Conservation (phyloP, 495 filamentous ascomycete species). For the Hyphodiscus hymeniophilus region DNA sequence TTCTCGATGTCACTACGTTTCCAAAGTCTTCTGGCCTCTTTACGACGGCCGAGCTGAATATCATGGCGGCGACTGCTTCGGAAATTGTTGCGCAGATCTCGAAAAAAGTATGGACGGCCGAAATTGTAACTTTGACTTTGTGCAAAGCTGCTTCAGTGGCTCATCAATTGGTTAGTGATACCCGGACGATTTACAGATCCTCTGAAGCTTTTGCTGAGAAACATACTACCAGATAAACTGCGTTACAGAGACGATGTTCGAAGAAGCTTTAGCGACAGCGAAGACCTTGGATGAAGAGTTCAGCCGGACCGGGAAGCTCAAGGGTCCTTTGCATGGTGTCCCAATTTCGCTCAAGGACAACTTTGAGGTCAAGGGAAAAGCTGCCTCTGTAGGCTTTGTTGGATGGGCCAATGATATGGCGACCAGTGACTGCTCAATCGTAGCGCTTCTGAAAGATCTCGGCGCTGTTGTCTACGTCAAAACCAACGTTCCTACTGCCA, state of each 20-base stretch:
- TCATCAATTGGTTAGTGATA: not conserved
- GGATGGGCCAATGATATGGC: constrained; percentile 33
- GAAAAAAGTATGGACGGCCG: not conserved
- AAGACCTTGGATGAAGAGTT: not conserved
- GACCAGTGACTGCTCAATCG: constrained; percentile 33
- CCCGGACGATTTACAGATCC: not conserved
- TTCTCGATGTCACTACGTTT: not conserved
- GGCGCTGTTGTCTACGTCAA: constrained; percentile 44
- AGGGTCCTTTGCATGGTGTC: constrained; percentile 56
- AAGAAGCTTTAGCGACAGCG: not conserved
- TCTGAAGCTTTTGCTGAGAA: too few relatives aligned
- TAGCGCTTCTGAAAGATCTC: constrained; percentile 35
- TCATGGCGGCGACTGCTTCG: not conserved
- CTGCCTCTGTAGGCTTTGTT: constrained; percentile 38
- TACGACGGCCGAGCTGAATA: not conserved
- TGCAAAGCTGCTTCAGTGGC: not conserved
- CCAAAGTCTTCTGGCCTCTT: not conserved
- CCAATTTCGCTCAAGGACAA: constrained; percentile 62
- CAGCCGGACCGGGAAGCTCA: not conserved
- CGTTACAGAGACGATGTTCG: not conserved
- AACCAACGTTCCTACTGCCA: constrained; percentile 32
- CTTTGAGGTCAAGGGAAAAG: constrained; percentile 46
- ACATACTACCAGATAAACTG: not conserved
- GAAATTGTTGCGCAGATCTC: constrained; percentile 1
- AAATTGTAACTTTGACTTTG: not conserved